phyloP scores from a whole-genome alignment of 1,284 basidiomycete species.

The Ceratobasidium papillatum region DNA sequence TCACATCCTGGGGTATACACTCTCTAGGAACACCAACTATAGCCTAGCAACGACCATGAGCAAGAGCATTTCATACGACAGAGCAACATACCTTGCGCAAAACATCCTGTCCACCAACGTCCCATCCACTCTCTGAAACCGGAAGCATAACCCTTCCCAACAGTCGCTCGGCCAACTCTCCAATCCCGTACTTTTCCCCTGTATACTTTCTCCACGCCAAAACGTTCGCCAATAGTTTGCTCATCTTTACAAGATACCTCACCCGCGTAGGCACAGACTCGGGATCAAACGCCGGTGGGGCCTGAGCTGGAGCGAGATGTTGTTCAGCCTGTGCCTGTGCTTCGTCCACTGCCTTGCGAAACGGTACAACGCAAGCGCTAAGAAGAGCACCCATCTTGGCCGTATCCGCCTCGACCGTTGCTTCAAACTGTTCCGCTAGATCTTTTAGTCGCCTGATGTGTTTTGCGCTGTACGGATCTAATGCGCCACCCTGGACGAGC shows the following conservation, averaged over 20 bases:
- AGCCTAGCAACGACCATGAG: neutral
- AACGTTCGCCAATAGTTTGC: constrained; percentile 79
- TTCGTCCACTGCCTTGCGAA: constrained; percentile 64
- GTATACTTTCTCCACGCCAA: constrained; percentile 79
- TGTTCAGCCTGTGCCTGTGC: constrained; percentile 59
- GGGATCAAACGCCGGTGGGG: constrained; percentile 73
- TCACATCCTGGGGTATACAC: constrained; percentile 35
- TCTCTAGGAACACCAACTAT: constrained; percentile 23
- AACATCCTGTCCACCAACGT: constrained; percentile 81
- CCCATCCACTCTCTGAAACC: constrained; percentile 82
- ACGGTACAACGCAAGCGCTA: constrained; percentile 67
- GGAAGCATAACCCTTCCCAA: constrained; percentile 70
- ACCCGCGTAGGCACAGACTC: constrained; percentile 75
- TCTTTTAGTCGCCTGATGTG: constrained; percentile 74
- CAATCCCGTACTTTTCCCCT: constrained; percentile 68
- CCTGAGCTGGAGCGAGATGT: constrained; percentile 52
- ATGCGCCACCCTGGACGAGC: constrained; percentile 73
- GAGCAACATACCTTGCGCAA: constrained; percentile 64
- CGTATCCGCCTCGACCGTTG: constrained; percentile 72
- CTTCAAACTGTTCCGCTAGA: constrained; percentile 82
- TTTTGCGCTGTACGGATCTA: constrained; percentile 82
- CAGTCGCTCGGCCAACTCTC: constrained; percentile 65
- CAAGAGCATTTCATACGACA: neutral
- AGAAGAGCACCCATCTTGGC: constrained; percentile 66
- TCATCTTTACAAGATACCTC: constrained; percentile 71